Evolutionary conservation across 805 yeast genomes (phyloP).

Genomic region (Kodamaea kaohsiungensis): DNA sequence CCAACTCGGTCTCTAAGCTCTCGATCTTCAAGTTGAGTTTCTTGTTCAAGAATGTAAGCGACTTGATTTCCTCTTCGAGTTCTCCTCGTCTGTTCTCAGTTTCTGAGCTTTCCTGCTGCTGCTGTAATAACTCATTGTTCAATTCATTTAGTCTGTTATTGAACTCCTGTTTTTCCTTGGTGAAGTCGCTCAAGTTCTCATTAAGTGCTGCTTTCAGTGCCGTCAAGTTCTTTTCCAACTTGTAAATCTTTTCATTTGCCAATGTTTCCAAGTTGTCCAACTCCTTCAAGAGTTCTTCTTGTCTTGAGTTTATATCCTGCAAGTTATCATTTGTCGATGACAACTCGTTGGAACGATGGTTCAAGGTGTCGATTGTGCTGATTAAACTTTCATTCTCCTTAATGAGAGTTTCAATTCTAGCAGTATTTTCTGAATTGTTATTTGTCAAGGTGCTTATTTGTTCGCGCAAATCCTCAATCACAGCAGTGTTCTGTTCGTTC

Average conservation of each 20-base stretch:
- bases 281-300: constrained; percentile 24
- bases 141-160: constrained; percentile 16
- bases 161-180: constrained; percentile 17
- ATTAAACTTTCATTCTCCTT: constrained; percentile 10
- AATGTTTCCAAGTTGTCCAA: constrained; percentile 24
- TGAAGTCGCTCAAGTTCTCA: constrained; percentile 14
- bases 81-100: constrained; percentile 5
- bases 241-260: constrained; percentile 22
- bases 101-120: constrained; percentile 14
- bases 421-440: neutral
- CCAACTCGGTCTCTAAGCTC: constrained; percentile 31
- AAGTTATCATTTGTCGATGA: constrained; percentile 13
- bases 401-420: neutral
- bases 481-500: constrained; percentile 9
- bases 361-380: neutral
- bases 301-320: constrained; percentile 20
- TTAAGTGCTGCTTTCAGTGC: constrained; percentile 10
- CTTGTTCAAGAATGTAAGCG: constrained; percentile 8
- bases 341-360: constrained; percentile 12
- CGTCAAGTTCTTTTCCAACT: constrained; percentile 17
- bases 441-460: neutral
- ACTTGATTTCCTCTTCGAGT: constrained; percentile 10
- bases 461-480: constrained; percentile 4
- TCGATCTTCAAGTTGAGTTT: constrained; percentile 16
- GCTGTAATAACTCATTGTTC: constrained; percentile 14